Conservation (phyloP, 1,284 basidiomycete genomes). For the Cryptococcus sp. region DNA sequence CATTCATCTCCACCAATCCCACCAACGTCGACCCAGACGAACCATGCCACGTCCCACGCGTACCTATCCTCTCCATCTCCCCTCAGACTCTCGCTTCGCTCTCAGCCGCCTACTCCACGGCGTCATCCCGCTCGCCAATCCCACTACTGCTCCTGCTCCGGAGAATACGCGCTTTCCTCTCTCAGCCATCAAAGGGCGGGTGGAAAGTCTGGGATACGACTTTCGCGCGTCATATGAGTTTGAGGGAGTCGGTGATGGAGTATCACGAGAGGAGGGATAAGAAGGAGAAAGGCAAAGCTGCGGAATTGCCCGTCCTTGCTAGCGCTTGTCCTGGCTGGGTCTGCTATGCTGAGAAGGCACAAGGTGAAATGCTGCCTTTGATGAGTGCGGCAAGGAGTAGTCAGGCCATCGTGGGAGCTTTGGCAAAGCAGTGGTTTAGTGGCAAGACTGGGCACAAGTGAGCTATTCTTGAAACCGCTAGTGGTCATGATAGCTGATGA, state of each 20-base stretch:
- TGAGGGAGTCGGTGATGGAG: slow-evolving; percentile 80
- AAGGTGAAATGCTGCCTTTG: slow-evolving; percentile 88
- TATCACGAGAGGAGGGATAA: slow-evolving; percentile 67
- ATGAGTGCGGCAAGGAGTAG: slow-evolving; percentile 86
- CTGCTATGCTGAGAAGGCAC: slow-evolving; percentile 98
- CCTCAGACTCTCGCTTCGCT: slow-evolving; percentile 92
- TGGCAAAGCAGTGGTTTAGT: slow-evolving; percentile 85
- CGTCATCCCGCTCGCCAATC: slow-evolving; percentile 41
- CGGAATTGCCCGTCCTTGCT: slow-evolving; percentile 79
- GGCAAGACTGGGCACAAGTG: slow-evolving; percentile 66
- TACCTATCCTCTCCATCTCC: slow-evolving; percentile 81
- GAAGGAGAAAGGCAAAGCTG: slow-evolving; percentile 36
- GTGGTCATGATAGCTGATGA: slow-evolving; percentile 2
- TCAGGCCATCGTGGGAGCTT: slow-evolving; percentile 89
- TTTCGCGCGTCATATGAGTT: slow-evolving; percentile 84
- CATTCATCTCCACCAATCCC: slow-evolving; percentile 62
- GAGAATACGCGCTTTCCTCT: slow-evolving; percentile 66
- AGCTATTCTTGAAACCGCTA: slow-evolving; percentile 40
- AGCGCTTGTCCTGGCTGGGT: slow-evolving; percentile 99
- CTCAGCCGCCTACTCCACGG: slow-evolving; percentile 65
- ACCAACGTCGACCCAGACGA: slow-evolving; percentile 38
- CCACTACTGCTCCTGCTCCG: slow-evolving; percentile 65
- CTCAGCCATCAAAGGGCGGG: slow-evolving; percentile 31
- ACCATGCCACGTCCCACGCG: slow-evolving; percentile 48
- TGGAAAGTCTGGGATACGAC: slow-evolving; percentile 86